A percentile compares a stretch with the other conserved stretches of the same genome.
These are phyloP conservation scores for Candida endomychidarum DNA, from an alignment of 805 yeast genomes.

Conservation along the genomic window DNA sequence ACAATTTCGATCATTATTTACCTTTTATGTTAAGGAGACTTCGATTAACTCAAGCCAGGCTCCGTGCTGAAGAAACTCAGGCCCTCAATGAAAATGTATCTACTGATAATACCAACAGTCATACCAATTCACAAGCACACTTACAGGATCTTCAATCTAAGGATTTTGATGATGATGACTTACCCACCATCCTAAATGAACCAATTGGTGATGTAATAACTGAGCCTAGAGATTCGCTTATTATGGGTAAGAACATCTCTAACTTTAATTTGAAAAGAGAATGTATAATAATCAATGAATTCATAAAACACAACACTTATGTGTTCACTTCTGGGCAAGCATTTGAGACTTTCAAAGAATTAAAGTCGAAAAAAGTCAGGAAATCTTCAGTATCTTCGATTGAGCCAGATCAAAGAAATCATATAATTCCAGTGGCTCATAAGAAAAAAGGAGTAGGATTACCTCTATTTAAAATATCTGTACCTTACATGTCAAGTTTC, in stretches of 20 bases:
- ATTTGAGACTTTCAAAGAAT: constrained; percentile 27
- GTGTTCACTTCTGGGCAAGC: constrained; percentile 32
- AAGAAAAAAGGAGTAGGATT: constrained; percentile 34
- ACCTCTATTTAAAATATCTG: constrained; percentile 35
- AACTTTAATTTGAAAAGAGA: constrained; percentile 29
- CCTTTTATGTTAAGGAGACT: constrained; percentile 38
- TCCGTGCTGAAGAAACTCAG: constrained; percentile 4
- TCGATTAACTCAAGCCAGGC: constrained; percentile 17
- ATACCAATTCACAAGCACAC: not conserved
- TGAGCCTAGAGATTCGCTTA: constrained; percentile 9
- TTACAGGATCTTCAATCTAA: too few species aligned
- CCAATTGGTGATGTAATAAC: constrained; percentile 9
- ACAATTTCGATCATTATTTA: constrained; percentile 37
- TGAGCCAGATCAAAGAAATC: constrained; percentile 29
- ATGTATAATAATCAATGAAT: constrained; percentile 32
- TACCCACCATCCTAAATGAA: constrained; percentile 22
- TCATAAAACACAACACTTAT: constrained; percentile 27
- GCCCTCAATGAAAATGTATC: not conserved
- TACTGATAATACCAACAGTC: too few species aligned
- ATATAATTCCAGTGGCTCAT: constrained; percentile 32
- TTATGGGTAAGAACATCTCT: constrained; percentile 16
- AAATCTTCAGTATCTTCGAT: too few species aligned
- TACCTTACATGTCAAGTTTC: constrained; percentile 37
- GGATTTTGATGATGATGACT: constrained; percentile 19
- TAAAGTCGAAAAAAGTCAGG: constrained; percentile 25